Evolutionary conservation across 2,329 filamentous ascomycete species (phyloP), one percentile per base, ranked within the genome.

Genomic region (Fusarium globosum): DNA sequence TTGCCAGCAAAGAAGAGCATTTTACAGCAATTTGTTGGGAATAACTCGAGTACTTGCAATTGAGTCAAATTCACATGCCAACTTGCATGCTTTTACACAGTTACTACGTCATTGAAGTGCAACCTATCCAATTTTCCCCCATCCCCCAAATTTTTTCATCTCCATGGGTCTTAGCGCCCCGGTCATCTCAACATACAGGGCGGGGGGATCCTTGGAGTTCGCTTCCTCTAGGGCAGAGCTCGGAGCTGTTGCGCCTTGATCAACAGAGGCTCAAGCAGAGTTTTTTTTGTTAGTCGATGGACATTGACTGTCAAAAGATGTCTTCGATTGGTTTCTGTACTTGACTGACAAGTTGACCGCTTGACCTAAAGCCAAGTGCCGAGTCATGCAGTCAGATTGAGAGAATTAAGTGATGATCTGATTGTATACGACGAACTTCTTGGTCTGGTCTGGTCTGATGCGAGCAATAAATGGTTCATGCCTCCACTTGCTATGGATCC

Each of bases 81-180:
- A 43, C 56, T 45, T 63, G 38, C 18, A 48, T 48, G 26, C 28
- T 38, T 63, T 36, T 46, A 53, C 12, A 26, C 61, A 51, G 30
- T 30, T n/a, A 33, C 39, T 73, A 73, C 71, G 71, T 73, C 71
- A 73, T 73, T 69, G 51, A 72, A 69, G 45, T 51, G 41, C 67
- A 72, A 59, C 28, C 28, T 30, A 30, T 68, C 46, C 42, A 68
- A 36, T 56, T 69, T 53, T 46, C 57, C 57, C 64, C 53, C 49
- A 43, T 73, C 52, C 62, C 59, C 71, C 42, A 71, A 68, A 48
- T 55, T 52, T 65, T 57, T 61, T 26, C 53, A 51, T 69, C 51
- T 55, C 42, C 51, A 59, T 51, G 56, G 49, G 66, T 58, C 51
- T 58, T 67, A 71, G 68, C 61, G 56, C 53, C 58, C 58, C 42